Evolutionary conservation across 2,329 filamentous ascomycete genomes (phyloP).

Genomic region (Aureobasidium sp.): DNA sequence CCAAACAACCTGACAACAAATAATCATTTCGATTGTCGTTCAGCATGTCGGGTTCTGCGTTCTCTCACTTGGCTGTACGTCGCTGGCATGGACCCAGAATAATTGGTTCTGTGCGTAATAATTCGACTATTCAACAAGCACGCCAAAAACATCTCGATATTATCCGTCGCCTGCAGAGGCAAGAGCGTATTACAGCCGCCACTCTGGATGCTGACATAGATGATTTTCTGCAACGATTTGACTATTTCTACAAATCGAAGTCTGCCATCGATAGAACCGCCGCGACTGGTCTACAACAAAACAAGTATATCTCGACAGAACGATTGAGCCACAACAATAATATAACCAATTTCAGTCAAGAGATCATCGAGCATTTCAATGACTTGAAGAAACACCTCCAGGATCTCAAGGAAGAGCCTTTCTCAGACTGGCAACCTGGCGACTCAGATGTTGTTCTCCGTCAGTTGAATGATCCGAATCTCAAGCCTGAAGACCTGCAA

Average conservation of each 20-base stretch:
- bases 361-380: not conserved
- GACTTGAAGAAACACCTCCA: conserved; percentile 1
- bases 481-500: not conserved
- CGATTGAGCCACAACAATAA: not conserved
- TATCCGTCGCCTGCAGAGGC: conserved; percentile 1
- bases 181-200: not conserved
- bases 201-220: not conserved
- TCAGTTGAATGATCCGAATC: not conserved
- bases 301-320: conserved; percentile 12
- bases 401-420: conserved; percentile 7
- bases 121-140: not conserved
- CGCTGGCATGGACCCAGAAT: not conserved
- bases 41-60: not conserved
- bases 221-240: not conserved
- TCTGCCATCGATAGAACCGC: not conserved
- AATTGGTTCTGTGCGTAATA: not conserved
- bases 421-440: conserved; percentile 4
- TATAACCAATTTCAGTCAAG: not conserved
- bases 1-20: not conserved
- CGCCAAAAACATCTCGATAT: not conserved
- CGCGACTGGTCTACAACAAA: not conserved
- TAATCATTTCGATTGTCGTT: not conserved
- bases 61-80: not conserved
- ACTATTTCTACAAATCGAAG: not conserved
- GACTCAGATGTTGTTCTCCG: not conserved